Evolutionary conservation across 192 early-diverging fungal genomes (phyloP), one percentile per base, ranked within the genome.

Genomic region (Phycomyces blakesleeanus): DNA sequence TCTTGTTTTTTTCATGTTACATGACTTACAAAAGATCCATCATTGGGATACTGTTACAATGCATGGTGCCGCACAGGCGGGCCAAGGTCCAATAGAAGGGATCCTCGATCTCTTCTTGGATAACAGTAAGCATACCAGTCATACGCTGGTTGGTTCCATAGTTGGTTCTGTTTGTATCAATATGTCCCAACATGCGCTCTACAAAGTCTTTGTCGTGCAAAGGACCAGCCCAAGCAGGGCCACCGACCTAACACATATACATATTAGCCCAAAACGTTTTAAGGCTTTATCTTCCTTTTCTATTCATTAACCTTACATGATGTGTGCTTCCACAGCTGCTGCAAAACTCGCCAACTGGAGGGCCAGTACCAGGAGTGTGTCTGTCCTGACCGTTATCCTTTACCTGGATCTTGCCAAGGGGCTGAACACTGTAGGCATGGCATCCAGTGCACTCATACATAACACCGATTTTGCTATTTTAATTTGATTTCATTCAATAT

Each of bases 61-160:
- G 91, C 14, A 97, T 63, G 11, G 85, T 87, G 21, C 83, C 81
- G 63, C 82, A 84, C 27, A 98, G 73, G 12, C 79, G 67, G 15
- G 87, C 67, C 6, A 94, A 61, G 10, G 81, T 84, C 76, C 95
- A 95, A 68, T 91, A 95, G 60, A 97, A 83, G 21, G 96, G 95
- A 12, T 73, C 58, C 37, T 93, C 87, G 11, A 85, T 60, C 63
- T 86, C 83, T 76, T 97, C 94, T 3, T 80, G 78, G 39, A 91
- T 88, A 0, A 99, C 91, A 27, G 89, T 85, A 51, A 99, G 78
- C 96, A 99, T 98, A 41, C 98, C 98, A 69, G 86, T 61, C 90
- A 99, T 98, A 57, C 98, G 81, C 21, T 82, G 63, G 49, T 84
- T 75, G 0, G 98, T 99, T 50, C 86, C 87, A 76, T 91, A 99